phyloP scores from a whole-genome alignment of 805 yeast species.

The Suhomyces pyralidae region DNA sequence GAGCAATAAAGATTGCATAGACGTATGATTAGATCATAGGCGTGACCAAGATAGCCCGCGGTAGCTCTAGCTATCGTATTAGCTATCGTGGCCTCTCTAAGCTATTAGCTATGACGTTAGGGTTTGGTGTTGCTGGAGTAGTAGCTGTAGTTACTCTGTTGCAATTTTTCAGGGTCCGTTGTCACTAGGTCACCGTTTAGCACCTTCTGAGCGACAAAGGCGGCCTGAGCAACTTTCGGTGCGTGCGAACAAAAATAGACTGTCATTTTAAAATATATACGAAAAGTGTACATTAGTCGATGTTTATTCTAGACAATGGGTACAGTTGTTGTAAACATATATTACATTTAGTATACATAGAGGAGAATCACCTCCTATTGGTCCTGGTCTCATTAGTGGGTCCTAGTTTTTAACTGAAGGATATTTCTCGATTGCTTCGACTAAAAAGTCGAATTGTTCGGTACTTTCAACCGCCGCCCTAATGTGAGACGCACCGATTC shows the following conservation, averaged over 20 bases:
- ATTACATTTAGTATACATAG: background rate
- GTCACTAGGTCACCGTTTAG: background rate
- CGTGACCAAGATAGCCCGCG: background rate
- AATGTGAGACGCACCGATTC: conserved; percentile 80
- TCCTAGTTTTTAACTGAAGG: conserved; percentile 38
- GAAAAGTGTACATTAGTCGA: too few species aligned
- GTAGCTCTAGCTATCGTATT: too few species aligned
- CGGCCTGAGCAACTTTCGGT: background rate
- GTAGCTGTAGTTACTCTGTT: too few species aligned
- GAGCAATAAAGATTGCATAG: background rate
- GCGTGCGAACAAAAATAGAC: background rate
- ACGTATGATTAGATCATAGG: background rate
- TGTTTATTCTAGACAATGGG: too few species aligned
- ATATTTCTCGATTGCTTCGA: conserved; percentile 66
- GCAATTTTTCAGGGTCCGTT: background rate
- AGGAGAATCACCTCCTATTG: background rate
- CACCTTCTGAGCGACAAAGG: background rate
- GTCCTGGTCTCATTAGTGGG: conserved; percentile 1
- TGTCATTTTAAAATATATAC: too few species aligned
- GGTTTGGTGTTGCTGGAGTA: too few species aligned
- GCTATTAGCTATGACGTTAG: too few species aligned
- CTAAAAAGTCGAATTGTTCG: conserved; percentile 91
- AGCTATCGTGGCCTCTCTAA: too few species aligned
- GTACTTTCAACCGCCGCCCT: conserved; percentile 78
- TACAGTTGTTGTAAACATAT: background rate